Base-by-base conservation (phyloP, 1,139 yeast genomes). In the Protomyces macrosporus region DNA sequence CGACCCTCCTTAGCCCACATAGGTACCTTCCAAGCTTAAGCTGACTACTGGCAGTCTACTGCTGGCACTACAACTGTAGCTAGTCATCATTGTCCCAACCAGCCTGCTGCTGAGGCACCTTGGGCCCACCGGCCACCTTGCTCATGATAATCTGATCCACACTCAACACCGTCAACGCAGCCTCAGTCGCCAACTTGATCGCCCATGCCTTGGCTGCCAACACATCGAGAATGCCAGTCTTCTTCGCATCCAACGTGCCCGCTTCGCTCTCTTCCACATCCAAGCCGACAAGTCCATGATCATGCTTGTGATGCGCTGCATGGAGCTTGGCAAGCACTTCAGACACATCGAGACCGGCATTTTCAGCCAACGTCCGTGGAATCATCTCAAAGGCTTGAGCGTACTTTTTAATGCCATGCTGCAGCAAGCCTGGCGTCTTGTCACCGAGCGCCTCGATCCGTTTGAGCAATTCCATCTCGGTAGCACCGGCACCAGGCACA, bases 401-500 rank as follows among this genome's bases (percentile, higher is more conserved):
- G 76, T 85, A 93, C 72, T 88, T 87, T 78, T 93, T 93, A 72
- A 93, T 93, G 59, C 98, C 97, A 68, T 93, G 83, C 76, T 91
- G 98, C 71, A 90, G 76, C 68, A 91, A 80, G 53, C 98, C 98
- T 14, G 98, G 96, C 0, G 98, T 93, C 71, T 82, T 84, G 74
- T 93, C 98, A 69, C 98, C 98, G 72, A 84, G 88, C 66, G 84
- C 84, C 30, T 90, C 88, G 66, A 91, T 81, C 72, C 86, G 81
- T 69, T 87, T 83, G 63, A 90, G 91, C 64, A 93, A 80, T 73
- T 90, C 97, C 63, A 90, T 87, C 77, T 93, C 98, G n/a, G 88
- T 82, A 16, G 97, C 93, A 71, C 98, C 98, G 0, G 98, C 98
- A 68, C 98, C 98, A 10, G 98, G 93, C 68, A 93, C 81, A 69